Base-by-base conservation (phyloP, 768 basidiomycete species). In the Tephrocybe sp. region DNA sequence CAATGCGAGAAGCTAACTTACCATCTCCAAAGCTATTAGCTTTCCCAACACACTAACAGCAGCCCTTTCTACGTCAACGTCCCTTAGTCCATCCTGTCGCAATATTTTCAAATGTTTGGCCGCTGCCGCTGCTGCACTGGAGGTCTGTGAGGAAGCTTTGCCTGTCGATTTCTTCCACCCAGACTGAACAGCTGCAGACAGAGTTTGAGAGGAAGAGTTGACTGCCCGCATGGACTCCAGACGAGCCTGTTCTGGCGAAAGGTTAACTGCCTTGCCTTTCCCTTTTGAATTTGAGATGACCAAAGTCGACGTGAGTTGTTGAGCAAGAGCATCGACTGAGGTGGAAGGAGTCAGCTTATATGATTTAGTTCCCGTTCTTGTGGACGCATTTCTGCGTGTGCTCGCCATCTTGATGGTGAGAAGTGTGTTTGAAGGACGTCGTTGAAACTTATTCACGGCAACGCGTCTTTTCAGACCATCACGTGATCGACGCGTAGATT, bases 1-100 rank as follows among this genome's bases (percentile, higher is more conserved):
- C 3, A 17, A 16, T 17, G n/a, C 5, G 32, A 13, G 20, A 17
- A 30, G 22, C 17, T 26, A 20, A 75, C 89, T 46, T 60, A 92
- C 90, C 81, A 89, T 70, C 57, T 89, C 86, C 43, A 92, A 62
- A 19, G 75, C 59, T 20, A 89, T 71, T 1, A 92, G 65, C 63
- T 89, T 90, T 7, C 80, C 85, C 5, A 83, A 61, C 4, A 91
- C 67, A 51, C 83, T 84, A 44, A 76, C 75, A 1, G 85, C 89
- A 2, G 87, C 88, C 33, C 84, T 75, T 66, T 92, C 91, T 5
- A 90, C 75, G 55, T 91, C 84, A 8, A 87, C 13, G 55, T 79
- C 77, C 2, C 69, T 71, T 0, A 76, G 68, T 39, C 65, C 68
- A 16, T 78, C 45, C 30, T 60, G 61, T 44, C 89, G 70, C 38